Conservation (phyloP, 345 rosid species). For the Euphorbia tirucalli region DNA sequence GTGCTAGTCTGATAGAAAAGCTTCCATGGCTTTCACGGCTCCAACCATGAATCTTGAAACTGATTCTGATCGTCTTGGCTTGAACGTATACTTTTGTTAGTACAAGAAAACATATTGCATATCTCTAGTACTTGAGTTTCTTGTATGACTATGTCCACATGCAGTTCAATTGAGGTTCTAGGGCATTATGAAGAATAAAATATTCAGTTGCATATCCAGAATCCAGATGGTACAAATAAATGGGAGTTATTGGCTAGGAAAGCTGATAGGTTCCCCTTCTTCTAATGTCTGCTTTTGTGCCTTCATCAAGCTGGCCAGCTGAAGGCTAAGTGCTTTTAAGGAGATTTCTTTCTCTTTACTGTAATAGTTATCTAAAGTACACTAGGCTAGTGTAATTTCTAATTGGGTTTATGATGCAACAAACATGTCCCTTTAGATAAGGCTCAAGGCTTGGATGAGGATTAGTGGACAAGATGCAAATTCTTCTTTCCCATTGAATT, state of each 20-base stretch:
- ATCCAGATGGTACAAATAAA: neutral
- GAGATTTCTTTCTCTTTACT: neutral
- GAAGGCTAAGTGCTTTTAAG: neutral
- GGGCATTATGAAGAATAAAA: neutral
- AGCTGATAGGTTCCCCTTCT: neutral
- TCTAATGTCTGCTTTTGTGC: neutral
- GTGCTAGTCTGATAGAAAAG: neutral
- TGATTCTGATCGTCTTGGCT: neutral
- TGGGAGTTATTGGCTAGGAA: neutral
- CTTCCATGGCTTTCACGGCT: neutral
- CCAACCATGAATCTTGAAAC: neutral
- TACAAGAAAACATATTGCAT: neutral
- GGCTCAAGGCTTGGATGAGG: neutral
- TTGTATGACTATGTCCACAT: neutral
- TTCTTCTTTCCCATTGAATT: neutral
- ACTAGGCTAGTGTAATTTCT: neutral
- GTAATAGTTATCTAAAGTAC: neutral
- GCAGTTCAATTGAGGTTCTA: neutral
- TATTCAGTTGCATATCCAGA: neutral
- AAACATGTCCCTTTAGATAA: neutral
- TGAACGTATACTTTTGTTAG: neutral
- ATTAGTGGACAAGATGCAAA: neutral
- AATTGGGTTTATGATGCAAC: neutral
- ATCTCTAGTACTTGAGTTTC: neutral
- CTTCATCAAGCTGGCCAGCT: neutral